Evolutionary conservation across 2,329 filamentous ascomycete species (phyloP).

Genomic region (Calonectria naviculata): DNA sequence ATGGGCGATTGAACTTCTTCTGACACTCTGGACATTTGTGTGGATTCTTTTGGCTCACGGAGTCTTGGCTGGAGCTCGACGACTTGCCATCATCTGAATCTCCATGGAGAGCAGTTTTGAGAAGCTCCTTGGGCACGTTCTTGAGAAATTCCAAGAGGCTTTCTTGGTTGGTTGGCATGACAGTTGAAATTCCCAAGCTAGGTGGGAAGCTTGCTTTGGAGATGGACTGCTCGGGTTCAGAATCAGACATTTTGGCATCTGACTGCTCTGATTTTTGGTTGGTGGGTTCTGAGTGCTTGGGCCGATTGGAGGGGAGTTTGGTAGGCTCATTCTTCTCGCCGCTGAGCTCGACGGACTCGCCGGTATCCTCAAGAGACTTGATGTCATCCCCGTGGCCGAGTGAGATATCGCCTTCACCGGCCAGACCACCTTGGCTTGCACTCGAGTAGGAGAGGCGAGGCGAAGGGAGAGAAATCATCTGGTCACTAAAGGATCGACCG

Average conservation of each 20-base stretch:
- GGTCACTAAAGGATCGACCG: background rate
- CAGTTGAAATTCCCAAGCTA: background rate
- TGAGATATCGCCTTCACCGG: background rate
- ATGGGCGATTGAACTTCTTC: constrained; percentile 61
- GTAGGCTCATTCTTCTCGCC: background rate
- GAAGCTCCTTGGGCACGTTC: constrained; percentile 43
- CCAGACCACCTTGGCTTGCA: background rate
- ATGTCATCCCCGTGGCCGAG: background rate
- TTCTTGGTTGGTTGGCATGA: background rate
- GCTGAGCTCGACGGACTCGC: background rate
- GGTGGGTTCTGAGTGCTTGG: background rate
- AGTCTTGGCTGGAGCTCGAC: constrained; percentile 24
- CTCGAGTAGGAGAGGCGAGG: constrained; percentile 2
- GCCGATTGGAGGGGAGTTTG: background rate
- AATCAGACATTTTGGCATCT: constrained; percentile 31
- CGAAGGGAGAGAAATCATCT: background rate
- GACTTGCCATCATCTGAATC: constrained; percentile 17
- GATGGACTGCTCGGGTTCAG: background rate
- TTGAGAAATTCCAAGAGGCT: constrained; percentile 37
- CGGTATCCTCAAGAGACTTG: background rate
- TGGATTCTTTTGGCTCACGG: constrained; percentile 20
- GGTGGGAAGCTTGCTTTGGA: background rate
- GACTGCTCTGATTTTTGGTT: constrained; percentile 14
- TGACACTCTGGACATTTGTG: constrained; percentile 52
- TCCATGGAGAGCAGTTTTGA: constrained; percentile 45